These are phyloP conservation scores for Nannizziopsis arthrosporioides DNA, from an alignment of 2,329 filamentous ascomycete species.

Conservation along the genomic window DNA sequence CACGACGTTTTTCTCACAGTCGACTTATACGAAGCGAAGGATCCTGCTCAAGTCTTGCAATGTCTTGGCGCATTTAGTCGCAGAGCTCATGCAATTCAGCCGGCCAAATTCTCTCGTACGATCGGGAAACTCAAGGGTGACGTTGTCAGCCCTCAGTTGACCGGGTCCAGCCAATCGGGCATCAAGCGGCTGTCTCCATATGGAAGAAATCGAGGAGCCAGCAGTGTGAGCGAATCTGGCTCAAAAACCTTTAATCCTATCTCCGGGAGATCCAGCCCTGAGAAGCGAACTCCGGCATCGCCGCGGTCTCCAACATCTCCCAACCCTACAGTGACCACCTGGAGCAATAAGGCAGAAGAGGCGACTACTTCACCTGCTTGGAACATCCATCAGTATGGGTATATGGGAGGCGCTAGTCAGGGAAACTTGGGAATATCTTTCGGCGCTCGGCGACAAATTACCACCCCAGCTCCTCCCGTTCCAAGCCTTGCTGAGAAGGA, in stretches of 20 bases:
- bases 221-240: constrained; percentile 42
- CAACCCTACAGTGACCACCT: constrained; percentile 58
- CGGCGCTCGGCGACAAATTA: constrained; percentile 85
- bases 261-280: constrained; percentile 48
- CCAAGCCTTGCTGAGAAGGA: constrained; percentile 79
- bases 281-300: constrained; percentile 44
- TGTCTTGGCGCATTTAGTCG: constrained; percentile 87
- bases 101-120: constrained; percentile 57
- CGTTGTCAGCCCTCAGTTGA: constrained; percentile 54
- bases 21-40: constrained; percentile 89
- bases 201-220: constrained; percentile 36
- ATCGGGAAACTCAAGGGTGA: constrained; percentile 60
- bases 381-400: constrained; percentile 98
- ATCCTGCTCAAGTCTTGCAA: constrained; percentile 89
- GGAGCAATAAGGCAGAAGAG: constrained; percentile 79
- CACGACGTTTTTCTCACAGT: constrained; percentile 97
- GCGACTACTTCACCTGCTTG: constrained; percentile 74
- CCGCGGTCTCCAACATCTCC: constrained; percentile 34
- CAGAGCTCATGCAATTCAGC: constrained; percentile 63
- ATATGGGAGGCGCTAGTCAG: constrained; percentile 94
- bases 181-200: constrained; percentile 32
- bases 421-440: constrained; percentile 90
- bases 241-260: constrained; percentile 25
- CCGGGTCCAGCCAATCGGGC: constrained; percentile 46
- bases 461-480: constrained; percentile 64